Evolutionary conservation across 2,329 filamentous ascomycete species (phyloP), one percentile per base, ranked within the genome.

Genomic region (Aspergillus aculeatus): DNA sequence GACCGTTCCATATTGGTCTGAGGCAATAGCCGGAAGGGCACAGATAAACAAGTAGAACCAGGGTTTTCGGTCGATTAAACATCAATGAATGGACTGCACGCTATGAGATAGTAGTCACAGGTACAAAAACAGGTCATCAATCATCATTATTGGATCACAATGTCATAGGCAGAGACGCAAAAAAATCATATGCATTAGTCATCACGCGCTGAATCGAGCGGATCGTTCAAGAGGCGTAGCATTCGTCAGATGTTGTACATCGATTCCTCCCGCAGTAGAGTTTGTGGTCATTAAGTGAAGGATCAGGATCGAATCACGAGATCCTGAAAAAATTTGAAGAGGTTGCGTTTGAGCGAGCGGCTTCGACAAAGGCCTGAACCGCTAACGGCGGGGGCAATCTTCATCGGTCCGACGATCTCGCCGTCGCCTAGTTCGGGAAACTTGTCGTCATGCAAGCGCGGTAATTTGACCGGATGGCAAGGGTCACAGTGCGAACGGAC

Each of bases 391-490:
- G 76, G 77, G 5, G 73, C 77, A 35, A 80, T 78, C n/a, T 73
- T 86, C 93, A 97, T 96, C 6, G 93, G 93, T 1, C 93, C 93
- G 49, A 97, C 92, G 72, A 97, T 96, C 74, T 96, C 93, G 68
- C 93, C 89, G 69, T 96, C 92, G 55, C 92, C 92, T 32, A 94
- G 85, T 67, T 89, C 87, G 24, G 92, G 92, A 69, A 96, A 97
- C 75, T 97, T 96, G 71, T 90, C 89, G 63, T 80, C 76, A 58
- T 79, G 73, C 24, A 79, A 71, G 38, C 73, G 69, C 16, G 78
- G 78, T 10, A 80, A 69, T 24, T 76, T 76, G 62, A 78, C 63
- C 83, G 71, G 81, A 78, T 74, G 82, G 75, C 58, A 88, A 82
- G 67, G 76, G 66, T 72, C 70, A 50, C 72, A 65, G 58, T 76